Evolutionary conservation across 2,329 filamentous ascomycete species (phyloP), one percentile per base, ranked within the genome.

Genomic region (Microdochium bolleyi): DNA sequence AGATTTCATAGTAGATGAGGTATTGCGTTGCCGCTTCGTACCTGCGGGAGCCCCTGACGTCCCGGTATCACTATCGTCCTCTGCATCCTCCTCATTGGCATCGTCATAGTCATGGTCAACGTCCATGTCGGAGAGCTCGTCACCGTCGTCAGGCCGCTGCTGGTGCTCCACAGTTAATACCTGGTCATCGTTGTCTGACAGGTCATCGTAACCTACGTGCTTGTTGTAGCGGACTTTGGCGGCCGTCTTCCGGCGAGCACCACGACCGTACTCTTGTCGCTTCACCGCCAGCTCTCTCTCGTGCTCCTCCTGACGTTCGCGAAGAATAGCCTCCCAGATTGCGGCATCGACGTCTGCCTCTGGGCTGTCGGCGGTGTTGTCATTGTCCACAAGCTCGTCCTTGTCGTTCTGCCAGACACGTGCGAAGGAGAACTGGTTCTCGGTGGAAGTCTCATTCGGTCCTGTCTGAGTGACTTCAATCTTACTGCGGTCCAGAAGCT

Each of bases 401-500:
- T 83, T 82, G 34, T 95, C 87, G 61, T 95, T 95, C 3, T 87
- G 87, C 94, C 94, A 99, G 1, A 99, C 87, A 48, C 89, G 83
- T 38, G 92, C 92, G 68, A 94, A 89, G 3, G 88, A 89, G 67
- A 96, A 99, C 53, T 92, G 87, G 0, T 84, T 86, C 64, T 95
- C 88, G 1, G 81, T 80, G 22, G 74, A 69, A 49, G 90, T 83
- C 2, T 83, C 78, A 10, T 81, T 80, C 3, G 34, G n/a, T 19
- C 34, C 34, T 1, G 78, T 73, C 52, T 78, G 77, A 0, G 85
- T 88, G 57, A 88, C 82, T 64, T 95, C 90, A 25, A 88, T 81
- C 57, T 89, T 82, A 46, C 87, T 89, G 49, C 94, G 84, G 64
- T 97, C 92, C n/a, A 99, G 76, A 13, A 99, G 78, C 58, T 87